Base-by-base conservation (phyloP, 345 rosid species). In the Euphorbia lathyris region DNA sequence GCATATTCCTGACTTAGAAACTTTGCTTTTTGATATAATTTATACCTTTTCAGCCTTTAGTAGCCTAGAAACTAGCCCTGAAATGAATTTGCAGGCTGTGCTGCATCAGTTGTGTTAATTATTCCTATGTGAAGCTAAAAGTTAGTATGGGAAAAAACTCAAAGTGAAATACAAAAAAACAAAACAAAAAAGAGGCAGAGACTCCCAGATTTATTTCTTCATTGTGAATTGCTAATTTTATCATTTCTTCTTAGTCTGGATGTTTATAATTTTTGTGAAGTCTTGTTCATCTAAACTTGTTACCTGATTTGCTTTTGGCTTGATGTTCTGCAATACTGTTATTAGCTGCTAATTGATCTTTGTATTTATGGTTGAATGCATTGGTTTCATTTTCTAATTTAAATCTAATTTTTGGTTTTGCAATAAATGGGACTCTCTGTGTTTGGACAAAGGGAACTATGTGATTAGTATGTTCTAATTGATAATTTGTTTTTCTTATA, bases 1-100 rank as follows among this genome's bases (percentile, higher is more conserved):
- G 29, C 58, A 55, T 55, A 23, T 55, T 55, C 29, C 58, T 55
- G 58, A 55, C 29, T 22, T 55, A 4, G 58, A 29, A 22, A 55
- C 29, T 23, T 25, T 23, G 26, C 27, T 55, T 55, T 51, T 10
- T 25, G 14, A 55, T 55, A 29, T 23, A n/a, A 16, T 55, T 55
- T 25, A 10, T 3, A 55, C 29, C 4, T 55, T 55, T 20, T 51
- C 56, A n/a, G 29, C 58, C 7, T 22, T 55, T 9, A 55, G 4
- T 55, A 20, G 3, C 56, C 56, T 51, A 51, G 56, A 51, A 51
- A 51, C 23, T 22, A 55, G 58, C 58, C 56, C 58, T 55, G 29
- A 55, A 1, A 22, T 55, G 26, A 6, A 22, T 53, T 55, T 9
- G 25, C 58, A 22, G 26, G 29, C 58, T 55, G 12, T 9, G 12